phyloP scores from a whole-genome alignment of 768 basidiomycete genomes.

The Phaffia australis region DNA sequence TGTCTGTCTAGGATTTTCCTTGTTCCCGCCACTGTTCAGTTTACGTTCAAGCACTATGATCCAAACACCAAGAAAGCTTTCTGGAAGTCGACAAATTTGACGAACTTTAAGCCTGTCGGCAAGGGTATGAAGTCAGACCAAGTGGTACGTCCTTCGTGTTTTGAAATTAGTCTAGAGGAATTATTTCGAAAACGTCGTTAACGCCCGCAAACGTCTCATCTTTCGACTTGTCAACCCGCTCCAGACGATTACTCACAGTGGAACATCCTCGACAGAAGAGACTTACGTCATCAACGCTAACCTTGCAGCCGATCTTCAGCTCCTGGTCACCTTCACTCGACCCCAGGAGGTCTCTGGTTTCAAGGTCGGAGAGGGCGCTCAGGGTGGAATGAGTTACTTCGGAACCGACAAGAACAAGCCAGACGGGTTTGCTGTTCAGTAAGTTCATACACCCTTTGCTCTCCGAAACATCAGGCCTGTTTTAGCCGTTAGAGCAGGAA shows the following conservation, averaged over 20 bases:
- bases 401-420: conserved; percentile 40
- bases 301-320: conserved; percentile 62
- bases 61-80: conserved; percentile 58
- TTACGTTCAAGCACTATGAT: conserved; percentile 78
- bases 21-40: conserved; percentile 90
- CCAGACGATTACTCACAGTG: conserved; percentile 38
- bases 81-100: conserved; percentile 76
- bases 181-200: conserved; percentile 38
- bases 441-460: background rate
- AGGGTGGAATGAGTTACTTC: conserved; percentile 83
- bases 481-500: no score
- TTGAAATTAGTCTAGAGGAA: conserved; percentile 52
- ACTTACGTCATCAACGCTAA: conserved; percentile 69
- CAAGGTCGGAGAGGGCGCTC: conserved; percentile 78
- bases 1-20: conserved; percentile 45
- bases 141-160: conserved; percentile 31
- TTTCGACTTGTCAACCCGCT: background rate
- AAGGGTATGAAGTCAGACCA: conserved; percentile 34
- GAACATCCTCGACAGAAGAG: conserved; percentile 49
- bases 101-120: conserved; percentile 30
- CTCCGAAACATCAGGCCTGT: background rate
- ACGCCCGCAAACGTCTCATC: background rate
- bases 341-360: conserved; percentile 66
- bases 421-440: conserved; percentile 39
- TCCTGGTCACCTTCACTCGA: conserved; percentile 62